phyloP scores from a whole-genome alignment of 352 stramenopile species.

The Phytophthora vignae region DNA sequence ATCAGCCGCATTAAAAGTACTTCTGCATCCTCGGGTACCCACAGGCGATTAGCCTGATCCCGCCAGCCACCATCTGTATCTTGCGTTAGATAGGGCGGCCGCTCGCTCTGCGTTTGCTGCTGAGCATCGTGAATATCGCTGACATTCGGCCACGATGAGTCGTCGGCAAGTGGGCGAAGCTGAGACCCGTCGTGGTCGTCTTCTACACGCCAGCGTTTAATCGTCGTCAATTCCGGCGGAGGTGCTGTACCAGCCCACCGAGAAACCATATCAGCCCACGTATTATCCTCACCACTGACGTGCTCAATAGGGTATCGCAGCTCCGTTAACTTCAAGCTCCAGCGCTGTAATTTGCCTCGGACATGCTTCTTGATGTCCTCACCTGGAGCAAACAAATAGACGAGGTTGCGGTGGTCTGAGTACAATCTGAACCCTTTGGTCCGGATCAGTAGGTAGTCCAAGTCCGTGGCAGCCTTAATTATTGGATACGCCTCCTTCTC shows the following conservation, averaged over 20 bases:
- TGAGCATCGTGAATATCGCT: neutral
- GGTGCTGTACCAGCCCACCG: slow-evolving; percentile 1
- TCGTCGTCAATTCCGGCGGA: neutral
- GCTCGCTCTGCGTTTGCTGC: neutral
- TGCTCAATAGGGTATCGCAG: slow-evolving; percentile 13
- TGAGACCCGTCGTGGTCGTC: neutral
- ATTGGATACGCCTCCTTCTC: neutral
- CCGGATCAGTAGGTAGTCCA: neutral
- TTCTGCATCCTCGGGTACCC: neutral
- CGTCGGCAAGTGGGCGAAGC: neutral
- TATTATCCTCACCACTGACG: slow-evolving; percentile 6
- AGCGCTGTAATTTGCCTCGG: neutral
- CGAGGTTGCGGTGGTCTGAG: neutral
- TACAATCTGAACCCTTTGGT: neutral
- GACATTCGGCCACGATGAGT: neutral
- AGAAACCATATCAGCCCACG: slow-evolving; percentile 5
- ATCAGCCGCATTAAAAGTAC: slow-evolving; percentile 13
- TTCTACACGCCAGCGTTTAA: neutral
- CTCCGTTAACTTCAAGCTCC: slow-evolving; percentile 16
- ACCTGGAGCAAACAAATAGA: neutral
- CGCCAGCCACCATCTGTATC: slow-evolving; percentile 4
- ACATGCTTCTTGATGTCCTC: neutral
- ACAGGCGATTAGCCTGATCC: slow-evolving; percentile 2
- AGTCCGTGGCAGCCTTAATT: neutral
- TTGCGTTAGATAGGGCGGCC: too few species aligned